Base-by-base conservation (phyloP, 2,329 filamentous ascomycete genomes). In the Fonsecaea erecta region DNA sequence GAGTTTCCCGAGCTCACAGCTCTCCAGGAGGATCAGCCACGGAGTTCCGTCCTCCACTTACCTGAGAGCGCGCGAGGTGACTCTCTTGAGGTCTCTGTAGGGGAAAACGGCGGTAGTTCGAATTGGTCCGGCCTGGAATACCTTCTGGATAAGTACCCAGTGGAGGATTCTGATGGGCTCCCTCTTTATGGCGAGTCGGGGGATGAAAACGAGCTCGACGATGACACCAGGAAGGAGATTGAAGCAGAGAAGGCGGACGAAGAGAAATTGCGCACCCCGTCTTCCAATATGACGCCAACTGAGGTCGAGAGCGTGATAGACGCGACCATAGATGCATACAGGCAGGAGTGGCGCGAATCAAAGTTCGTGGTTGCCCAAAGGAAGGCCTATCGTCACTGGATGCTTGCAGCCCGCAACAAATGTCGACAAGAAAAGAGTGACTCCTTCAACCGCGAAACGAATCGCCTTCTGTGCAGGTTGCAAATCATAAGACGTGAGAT, bases 381-480 rank as follows among this genome's bases (percentile, higher is more conserved):
- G 4, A 87, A 82, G 63, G 90, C 89, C 0, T 83, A 85, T 72
- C 76, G 73, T 2, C 70, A 90, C 1, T 96, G 91, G 92, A 73
- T 75, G 26, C 76, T 81, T 43, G 85, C 85, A 32, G 85, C 81
- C 57, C 76, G 48, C 77, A 77, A 68, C 35, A 75, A 67, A 71
- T 75, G 74, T 69, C 77, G 78, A 34, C 75, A 77, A 12, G 62
- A 67, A 1, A 77, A 83, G 28, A 82, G 88, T 18, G 74, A 78
- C 1, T 69, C 72, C 7, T 80, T 84, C n/a, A 77, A 78, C 9
- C 72, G 71, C 5, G 73, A 78, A 3, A 79, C 86, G 9, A 73
- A 77, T 3, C 71, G 74, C 3, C 78, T 85, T 18, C 76, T 83
- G 12, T 65, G 71, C 1, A 86, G 89, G 9, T 79, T 94, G 32